phyloP scores from a whole-genome alignment of 805 yeast species.

The Ogataea sp. region DNA sequence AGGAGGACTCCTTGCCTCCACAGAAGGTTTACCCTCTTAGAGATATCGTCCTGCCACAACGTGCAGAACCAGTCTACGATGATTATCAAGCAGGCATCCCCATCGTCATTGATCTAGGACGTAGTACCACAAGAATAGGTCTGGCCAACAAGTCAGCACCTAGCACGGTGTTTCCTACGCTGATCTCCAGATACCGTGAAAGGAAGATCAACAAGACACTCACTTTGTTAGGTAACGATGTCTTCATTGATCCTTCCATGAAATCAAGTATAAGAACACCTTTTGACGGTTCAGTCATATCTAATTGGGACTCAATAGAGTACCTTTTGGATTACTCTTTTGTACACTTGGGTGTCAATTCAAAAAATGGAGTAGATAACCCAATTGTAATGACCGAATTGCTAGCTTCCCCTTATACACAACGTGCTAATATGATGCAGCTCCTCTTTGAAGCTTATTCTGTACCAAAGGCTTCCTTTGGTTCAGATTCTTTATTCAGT shows the following conservation, averaged over 20 bases:
- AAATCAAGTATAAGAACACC: conserved; percentile 69
- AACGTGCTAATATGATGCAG: conserved; percentile 71
- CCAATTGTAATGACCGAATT: conserved; percentile 80
- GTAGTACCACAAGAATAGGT: conserved; percentile 53
- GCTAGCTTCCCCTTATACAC: conserved; percentile 60
- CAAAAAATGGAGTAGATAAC: conserved; percentile 50
- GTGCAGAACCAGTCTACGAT: conserved; percentile 37
- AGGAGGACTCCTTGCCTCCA: conserved; percentile 29
- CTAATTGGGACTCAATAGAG: conserved; percentile 92
- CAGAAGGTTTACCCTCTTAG: conserved; percentile 33
- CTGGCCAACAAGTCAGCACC: conserved; percentile 39
- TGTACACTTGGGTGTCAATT: conserved; percentile 62
- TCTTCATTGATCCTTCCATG: conserved; percentile 59
- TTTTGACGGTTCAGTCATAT: conserved; percentile 76
- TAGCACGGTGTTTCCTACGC: conserved; percentile 58
- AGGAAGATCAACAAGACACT: conserved; percentile 54
- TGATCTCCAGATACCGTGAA: conserved; percentile 71
- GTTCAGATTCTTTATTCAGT: conserved; percentile 77
- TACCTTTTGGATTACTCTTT: conserved; percentile 77
- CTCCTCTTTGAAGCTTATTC: conserved; percentile 77
- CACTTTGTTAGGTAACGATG: conserved; percentile 79
- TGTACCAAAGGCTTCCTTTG: conserved; percentile 68
- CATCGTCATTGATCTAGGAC: conserved; percentile 84
- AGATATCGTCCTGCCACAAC: conserved; percentile 30
- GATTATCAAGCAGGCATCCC: conserved; percentile 54